Conservation (phyloP, 257 asterid genomes). For the Solanum clarkiae region DNA sequence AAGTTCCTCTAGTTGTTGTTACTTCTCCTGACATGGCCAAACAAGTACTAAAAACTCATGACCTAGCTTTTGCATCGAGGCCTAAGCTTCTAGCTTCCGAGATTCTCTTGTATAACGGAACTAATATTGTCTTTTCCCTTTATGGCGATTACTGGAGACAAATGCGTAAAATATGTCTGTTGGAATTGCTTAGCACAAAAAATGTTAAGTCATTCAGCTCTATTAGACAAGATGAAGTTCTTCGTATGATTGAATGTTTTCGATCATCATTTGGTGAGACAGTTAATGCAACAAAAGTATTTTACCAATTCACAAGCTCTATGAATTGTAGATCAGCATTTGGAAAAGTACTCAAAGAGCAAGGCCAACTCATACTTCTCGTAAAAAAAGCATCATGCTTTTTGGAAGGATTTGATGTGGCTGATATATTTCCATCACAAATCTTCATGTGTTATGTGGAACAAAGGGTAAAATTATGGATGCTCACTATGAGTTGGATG, state of each 20-base stretch:
- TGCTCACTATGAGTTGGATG: neutral
- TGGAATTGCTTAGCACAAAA: neutral
- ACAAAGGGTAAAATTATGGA: neutral
- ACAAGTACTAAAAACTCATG: neutral
- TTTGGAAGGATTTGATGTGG: neutral
- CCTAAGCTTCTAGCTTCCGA: neutral
- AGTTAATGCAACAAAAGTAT: neutral
- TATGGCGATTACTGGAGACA: neutral
- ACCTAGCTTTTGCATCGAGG: neutral
- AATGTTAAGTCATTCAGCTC: neutral
- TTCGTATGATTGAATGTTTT: neutral
- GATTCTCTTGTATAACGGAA: neutral
- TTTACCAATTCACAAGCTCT: neutral
- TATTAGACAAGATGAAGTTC: neutral
- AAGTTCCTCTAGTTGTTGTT: neutral
- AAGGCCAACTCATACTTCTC: neutral
- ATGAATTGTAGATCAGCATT: neutral
- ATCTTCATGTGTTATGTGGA: neutral
- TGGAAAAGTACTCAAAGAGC: neutral
- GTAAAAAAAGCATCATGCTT: neutral
- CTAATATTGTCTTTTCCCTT: neutral
- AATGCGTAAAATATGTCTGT: neutral
- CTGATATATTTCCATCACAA: neutral
- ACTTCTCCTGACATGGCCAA: neutral
- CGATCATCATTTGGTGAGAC: neutral